Percentiles rank a stretch among this genome's conserved stretches.
These are phyloP conservation scores for Penicillium canescens DNA, from an alignment of 495 filamentous ascomycete genomes.

Conservation along the genomic window DNA sequence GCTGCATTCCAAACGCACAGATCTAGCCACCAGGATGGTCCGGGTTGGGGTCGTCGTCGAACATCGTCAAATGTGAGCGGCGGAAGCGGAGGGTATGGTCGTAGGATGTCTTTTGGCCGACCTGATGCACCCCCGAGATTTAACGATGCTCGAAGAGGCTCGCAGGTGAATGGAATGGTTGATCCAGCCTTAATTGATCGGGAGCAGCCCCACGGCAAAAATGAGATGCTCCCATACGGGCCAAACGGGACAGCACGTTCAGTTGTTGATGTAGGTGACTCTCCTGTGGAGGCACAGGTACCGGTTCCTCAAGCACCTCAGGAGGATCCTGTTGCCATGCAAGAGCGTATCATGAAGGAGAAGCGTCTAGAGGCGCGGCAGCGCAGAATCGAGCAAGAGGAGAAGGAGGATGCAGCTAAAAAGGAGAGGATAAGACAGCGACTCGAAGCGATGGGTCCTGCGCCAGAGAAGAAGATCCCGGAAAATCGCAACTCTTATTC, in stretches of 20 bases:
- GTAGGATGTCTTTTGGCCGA: conserved; percentile 56
- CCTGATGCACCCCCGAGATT: conserved; percentile 46
- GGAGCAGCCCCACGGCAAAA: conserved; percentile 25
- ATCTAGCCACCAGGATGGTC: conserved; percentile 63
- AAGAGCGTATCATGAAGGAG: conserved; percentile 85
- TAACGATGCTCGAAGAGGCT: conserved; percentile 47
- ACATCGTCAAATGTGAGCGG: conserved; percentile 96
- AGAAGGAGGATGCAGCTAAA: conserved; percentile 73
- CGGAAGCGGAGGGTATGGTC: conserved; percentile 71
- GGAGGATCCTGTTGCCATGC: conserved; percentile 64
- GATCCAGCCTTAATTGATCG: conserved; percentile 32
- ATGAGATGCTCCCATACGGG: conserved; percentile 26
- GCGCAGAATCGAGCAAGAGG: conserved; percentile 78
- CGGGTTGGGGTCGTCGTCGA: conserved; percentile 72
- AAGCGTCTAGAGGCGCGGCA: conserved; percentile 74
- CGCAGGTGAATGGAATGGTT: conserved; percentile 42
- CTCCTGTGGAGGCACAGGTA: conserved; percentile 39
- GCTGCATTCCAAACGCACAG: conserved; percentile 86
- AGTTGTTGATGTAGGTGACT: conserved; percentile 46
- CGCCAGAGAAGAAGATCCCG: conserved; percentile 51
- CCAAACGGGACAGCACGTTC: conserved; percentile 48
- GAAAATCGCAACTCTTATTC: conserved; percentile 31
- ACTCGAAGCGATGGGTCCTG: conserved; percentile 72
- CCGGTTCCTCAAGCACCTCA: conserved; percentile 34
- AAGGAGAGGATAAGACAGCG: conserved; percentile 82